Conservation (phyloP, 495 filamentous ascomycete genomes). For the Lasiosphaeris hirsuta region DNA sequence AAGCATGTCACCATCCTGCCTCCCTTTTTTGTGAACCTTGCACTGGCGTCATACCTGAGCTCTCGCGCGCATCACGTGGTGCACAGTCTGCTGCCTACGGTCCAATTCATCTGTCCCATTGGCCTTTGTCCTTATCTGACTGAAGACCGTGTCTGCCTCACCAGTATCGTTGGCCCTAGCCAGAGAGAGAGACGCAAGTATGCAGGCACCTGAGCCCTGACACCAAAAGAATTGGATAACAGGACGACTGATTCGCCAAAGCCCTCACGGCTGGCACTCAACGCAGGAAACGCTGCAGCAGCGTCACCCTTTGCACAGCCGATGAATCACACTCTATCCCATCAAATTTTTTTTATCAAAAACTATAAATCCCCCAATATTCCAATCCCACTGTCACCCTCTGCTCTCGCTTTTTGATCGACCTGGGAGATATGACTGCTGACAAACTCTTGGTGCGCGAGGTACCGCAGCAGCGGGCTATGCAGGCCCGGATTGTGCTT, state of each 20-base stretch:
- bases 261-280: too few relatives aligned
- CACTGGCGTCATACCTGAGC: background rate
- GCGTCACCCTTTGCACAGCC: too few relatives aligned
- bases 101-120: conserved; percentile 21
- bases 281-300: too few relatives aligned
- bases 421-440: background rate
- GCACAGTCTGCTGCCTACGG: conserved; percentile 11
- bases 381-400: background rate
- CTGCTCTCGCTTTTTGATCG: background rate
- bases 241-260: background rate
- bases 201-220: conserved; percentile 1
- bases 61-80: conserved; percentile 16
- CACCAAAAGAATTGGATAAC: background rate
- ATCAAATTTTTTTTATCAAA: background rate
- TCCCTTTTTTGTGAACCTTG: too few relatives aligned
- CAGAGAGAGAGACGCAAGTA: background rate
- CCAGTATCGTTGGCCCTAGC: conserved; percentile 2
- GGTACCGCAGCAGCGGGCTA: background rate
- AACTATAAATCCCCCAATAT: conserved; percentile 18
- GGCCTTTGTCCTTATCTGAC: conserved; percentile 11
- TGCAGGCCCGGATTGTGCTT: too few relatives aligned
- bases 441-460: background rate
- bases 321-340: too few relatives aligned
- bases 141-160: conserved; percentile 28
- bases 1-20: too few relatives aligned